Conservation (phyloP, 2,329 filamentous ascomycete genomes). For the Sporothrix inflata region DNA sequence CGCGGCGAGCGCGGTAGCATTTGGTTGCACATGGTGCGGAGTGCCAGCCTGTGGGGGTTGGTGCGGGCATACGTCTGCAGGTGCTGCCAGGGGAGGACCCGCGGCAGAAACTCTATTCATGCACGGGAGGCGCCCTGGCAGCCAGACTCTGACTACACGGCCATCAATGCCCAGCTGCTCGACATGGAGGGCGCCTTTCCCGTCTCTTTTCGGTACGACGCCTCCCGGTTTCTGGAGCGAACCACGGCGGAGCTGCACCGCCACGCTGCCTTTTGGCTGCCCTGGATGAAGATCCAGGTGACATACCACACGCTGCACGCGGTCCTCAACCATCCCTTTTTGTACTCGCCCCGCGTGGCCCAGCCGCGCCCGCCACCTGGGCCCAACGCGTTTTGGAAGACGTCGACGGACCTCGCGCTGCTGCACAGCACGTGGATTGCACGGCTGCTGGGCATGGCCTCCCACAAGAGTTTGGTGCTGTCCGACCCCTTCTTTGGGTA, state of each 20-base stretch:
- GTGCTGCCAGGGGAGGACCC: not conserved
- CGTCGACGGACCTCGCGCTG: conserved; percentile 55
- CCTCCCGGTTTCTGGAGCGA: conserved; percentile 56
- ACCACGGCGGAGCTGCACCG: conserved; percentile 49
- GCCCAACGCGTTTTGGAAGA: conserved; percentile 58
- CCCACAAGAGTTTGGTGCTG: not conserved
- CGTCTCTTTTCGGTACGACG: conserved; percentile 48
- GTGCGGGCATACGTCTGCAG: not conserved
- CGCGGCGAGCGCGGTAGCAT: conserved; percentile 1
- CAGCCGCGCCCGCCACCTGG: conserved; percentile 40
- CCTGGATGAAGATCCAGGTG: conserved; percentile 58
- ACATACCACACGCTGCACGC: conserved; percentile 57
- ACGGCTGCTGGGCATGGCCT: conserved; percentile 57
- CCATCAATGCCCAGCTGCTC: conserved; percentile 11
- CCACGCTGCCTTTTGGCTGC: conserved; percentile 54
- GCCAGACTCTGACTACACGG: conserved; percentile 17
- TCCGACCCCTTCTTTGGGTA: conserved; percentile 20
- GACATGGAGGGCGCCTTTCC: conserved; percentile 16
- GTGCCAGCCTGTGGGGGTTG: conserved; percentile 17
- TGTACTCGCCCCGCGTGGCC: conserved; percentile 46
- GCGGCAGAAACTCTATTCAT: too few species aligned
- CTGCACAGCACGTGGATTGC: conserved; percentile 59
- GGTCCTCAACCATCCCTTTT: conserved; percentile 57
- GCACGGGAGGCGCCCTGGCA: conserved; percentile 11
- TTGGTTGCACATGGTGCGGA: conserved; percentile 24